Conservation (phyloP, 1,139 yeast species). For the Dujonia santamariae region DNA sequence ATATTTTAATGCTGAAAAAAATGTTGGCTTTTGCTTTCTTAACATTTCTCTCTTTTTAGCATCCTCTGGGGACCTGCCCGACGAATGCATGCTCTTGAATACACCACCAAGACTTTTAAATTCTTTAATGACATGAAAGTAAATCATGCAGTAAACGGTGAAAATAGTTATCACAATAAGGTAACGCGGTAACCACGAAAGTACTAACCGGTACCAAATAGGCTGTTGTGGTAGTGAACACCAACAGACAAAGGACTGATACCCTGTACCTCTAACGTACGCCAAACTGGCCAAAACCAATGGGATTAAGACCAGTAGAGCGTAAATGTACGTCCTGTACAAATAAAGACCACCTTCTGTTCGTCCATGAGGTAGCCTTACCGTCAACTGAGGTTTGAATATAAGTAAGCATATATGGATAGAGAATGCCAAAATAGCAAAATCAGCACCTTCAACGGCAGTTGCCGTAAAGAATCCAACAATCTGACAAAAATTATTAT, state of each 20-base stretch:
- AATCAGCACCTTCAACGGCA: slow-evolving; percentile 83
- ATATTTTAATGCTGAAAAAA: slow-evolving; percentile 33
- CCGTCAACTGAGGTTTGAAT: slow-evolving; percentile 53
- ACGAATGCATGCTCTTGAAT: slow-evolving; percentile 30
- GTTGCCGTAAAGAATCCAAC: slow-evolving; percentile 85
- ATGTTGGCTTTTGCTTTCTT: slow-evolving; percentile 27
- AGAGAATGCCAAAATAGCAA: slow-evolving; percentile 81
- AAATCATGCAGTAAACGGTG: slow-evolving; percentile 66
- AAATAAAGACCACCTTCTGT: slow-evolving; percentile 76
- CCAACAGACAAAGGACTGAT: slow-evolving; percentile 68
- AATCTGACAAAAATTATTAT: slow-evolving; percentile 59
- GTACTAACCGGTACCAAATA: slow-evolving; percentile 67
- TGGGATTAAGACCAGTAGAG: slow-evolving; percentile 59
- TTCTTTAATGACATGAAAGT: slow-evolving; percentile 67
- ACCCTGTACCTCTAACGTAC: slow-evolving; percentile 55
- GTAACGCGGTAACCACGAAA: slow-evolving; percentile 85
- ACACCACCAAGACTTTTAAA: slow-evolving; percentile 51
- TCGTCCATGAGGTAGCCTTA: slow-evolving; percentile 38
- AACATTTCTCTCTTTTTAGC: slow-evolving; percentile 6
- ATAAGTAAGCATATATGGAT: slow-evolving; percentile 76
- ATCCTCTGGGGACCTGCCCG: slow-evolving; percentile 9
- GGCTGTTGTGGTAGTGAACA: slow-evolving; percentile 77
- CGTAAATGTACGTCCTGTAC: slow-evolving; percentile 58
- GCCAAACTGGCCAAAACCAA: slow-evolving; percentile 70
- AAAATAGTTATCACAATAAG: slow-evolving; percentile 61